Percentiles rank a stretch among this genome's conserved stretches.
Conservation (phyloP, 2,329 filamentous ascomycete species). For the Mollisiaceae sp. region DNA sequence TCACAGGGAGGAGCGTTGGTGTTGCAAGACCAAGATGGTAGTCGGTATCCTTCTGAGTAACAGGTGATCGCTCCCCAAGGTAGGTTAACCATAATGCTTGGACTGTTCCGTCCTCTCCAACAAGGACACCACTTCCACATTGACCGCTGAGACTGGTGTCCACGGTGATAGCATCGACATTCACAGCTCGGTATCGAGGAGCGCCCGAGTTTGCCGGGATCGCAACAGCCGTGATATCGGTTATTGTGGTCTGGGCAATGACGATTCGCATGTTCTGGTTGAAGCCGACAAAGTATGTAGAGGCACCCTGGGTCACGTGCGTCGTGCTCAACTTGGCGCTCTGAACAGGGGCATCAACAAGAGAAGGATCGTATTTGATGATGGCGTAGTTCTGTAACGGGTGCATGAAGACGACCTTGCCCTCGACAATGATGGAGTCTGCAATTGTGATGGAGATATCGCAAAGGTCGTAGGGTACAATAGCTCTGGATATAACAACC, state of each 20-base stretch:
- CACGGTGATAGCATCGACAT: constrained; percentile 95
- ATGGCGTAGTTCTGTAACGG: constrained; percentile 97
- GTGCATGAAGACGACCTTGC: constrained; percentile 94
- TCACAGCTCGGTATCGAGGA: constrained; percentile 91
- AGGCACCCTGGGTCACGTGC: constrained; percentile 88
- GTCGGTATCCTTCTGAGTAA: constrained; percentile 87
- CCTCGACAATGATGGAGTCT: constrained; percentile 92
- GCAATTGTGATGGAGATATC: constrained; percentile 96
- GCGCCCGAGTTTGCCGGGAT: constrained; percentile 93
- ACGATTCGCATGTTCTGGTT: constrained; percentile 95
- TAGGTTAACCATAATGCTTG: constrained; percentile 98
- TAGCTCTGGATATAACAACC: constrained; percentile 90
- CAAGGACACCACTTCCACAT: constrained; percentile 91
- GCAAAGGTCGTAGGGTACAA: constrained; percentile 95
- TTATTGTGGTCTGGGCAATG: constrained; percentile 91
- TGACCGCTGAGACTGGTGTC: constrained; percentile 91
- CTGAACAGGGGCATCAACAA: constrained; percentile 93
- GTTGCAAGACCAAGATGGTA: constrained; percentile 94
- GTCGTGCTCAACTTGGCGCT: constrained; percentile 83
- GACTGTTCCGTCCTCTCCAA: constrained; percentile 87
- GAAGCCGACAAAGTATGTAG: constrained; percentile 97
- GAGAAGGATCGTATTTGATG: constrained; percentile 88
- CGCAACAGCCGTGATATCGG: constrained; percentile 94
- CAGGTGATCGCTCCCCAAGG: constrained; percentile 82
- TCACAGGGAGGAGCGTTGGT: constrained; percentile 85